Evolutionary conservation across 495 filamentous ascomycete species (phyloP).

Genomic region (Xylaria grammica): DNA sequence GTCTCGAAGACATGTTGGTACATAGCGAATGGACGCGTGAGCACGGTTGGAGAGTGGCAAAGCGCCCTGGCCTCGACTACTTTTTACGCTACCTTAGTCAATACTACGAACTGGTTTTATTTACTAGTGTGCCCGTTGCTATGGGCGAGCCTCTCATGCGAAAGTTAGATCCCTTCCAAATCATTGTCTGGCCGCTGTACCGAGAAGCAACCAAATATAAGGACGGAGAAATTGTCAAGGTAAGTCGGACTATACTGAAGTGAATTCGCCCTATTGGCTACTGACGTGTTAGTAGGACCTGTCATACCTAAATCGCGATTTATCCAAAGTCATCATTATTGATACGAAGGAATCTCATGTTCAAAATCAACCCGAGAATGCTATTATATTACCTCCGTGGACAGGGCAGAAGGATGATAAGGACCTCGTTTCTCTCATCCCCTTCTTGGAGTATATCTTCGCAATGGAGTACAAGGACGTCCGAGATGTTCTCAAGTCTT

Average conservation of each 20-base stretch:
- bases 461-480: constrained; percentile 91
- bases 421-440: constrained; percentile 84
- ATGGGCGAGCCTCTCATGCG: constrained; percentile 85
- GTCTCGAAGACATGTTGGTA: constrained; percentile 90
- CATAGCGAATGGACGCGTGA: constrained; percentile 93
- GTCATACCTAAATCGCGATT: constrained; percentile 91
- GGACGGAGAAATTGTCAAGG: constrained; percentile 95
- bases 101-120: constrained; percentile 97
- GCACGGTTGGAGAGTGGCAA: constrained; percentile 94
- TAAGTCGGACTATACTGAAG: constrained; percentile 43
- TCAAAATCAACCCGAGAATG: constrained; percentile 87
- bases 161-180: constrained; percentile 94
- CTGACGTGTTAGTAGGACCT: constrained; percentile 68
- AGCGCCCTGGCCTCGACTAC: constrained; percentile 95
- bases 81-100: constrained; percentile 94
- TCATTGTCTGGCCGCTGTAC: constrained; percentile 94
- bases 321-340: constrained; percentile 91
- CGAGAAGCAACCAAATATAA: constrained; percentile 94
- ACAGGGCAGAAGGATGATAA: constrained; percentile 79
- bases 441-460: constrained; percentile 94
- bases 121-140: constrained; percentile 81
- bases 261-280: not conserved
- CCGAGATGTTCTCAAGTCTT: constrained; percentile 82
- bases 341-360: constrained; percentile 84
- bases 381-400: constrained; percentile 90